Evolutionary conservation across 179 eudicot species (phyloP), one percentile per base, ranked within the genome.

Genomic region (Patellifolia procumbens): DNA sequence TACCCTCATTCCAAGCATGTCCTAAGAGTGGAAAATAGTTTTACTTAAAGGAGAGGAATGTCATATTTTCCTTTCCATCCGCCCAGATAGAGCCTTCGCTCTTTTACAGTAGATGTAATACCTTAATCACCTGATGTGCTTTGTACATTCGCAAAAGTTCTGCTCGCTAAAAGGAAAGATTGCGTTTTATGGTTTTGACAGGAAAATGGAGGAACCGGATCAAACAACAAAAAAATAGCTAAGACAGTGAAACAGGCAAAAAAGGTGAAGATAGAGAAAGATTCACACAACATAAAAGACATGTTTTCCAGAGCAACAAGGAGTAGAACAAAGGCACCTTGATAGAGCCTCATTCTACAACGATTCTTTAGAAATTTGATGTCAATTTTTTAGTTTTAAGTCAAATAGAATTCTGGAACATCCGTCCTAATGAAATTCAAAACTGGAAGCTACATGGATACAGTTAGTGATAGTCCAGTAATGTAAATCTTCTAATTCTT

Each of bases 241-340:
- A 83, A 83, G 87, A 78, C 68, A 17, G 83, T 80, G 10, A 88
- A 84, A 84, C 97, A 85, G 74, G 78, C 79, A 39, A 95, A 95
- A 77, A 93, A 90, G 88, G 78, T 84, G 79, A 95, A 89, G 84
- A 79, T 83, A 29, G 99, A 93, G 87, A 89, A 83, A 22, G 81
- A 89, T 80, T 91, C 98, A 49, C 86, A 70, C n/a, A 95, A 84
- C 79, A 95, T 95, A 71, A 91, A 79, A 83, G 97, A 90, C 77
- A 95, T 95, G 99, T 95, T 95, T 74, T 12, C 79, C 22, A 85
- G 91, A 85, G 99, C 92, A 64, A 85, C 95, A 19, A 90, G 91
- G 82, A 85, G 85, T 80, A 80, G 66, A 74, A 8, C 83, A 20
- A 81, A 84, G 76, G 61, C 80, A 45, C 63, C 84, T 26, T 81